A percentile compares a stretch with the other conserved stretches of the same genome.
Conservation (phyloP, 2,329 filamentous ascomycete species). For the Orbilia oligospora region DNA sequence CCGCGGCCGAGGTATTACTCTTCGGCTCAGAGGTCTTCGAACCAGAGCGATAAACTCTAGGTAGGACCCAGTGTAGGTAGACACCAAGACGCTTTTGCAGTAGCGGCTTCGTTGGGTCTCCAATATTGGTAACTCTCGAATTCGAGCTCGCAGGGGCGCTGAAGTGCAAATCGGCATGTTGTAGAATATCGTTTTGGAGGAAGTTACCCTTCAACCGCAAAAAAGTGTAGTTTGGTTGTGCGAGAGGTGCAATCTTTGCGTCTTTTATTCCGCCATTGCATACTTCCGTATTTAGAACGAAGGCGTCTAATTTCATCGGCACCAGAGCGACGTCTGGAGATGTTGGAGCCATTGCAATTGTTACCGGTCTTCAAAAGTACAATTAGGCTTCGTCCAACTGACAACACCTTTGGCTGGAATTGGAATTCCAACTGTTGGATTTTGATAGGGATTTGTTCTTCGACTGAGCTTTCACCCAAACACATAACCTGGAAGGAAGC, state of each 20-base stretch:
- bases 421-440: no score
- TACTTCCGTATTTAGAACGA: conserved; percentile 61
- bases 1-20: no score
- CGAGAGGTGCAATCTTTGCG: conserved; percentile 67
- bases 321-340: conserved; percentile 56
- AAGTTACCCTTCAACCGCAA: conserved; percentile 66
- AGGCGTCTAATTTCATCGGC: conserved; percentile 66
- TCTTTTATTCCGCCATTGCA: background rate
- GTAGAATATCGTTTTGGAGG: conserved; percentile 66
- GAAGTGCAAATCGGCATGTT: conserved; percentile 67
- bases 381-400: no score
- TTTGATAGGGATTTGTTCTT: no score
- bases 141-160: conserved; percentile 64
- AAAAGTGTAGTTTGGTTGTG: conserved; percentile 69
- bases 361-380: no score
- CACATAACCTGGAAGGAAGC: no score
- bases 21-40: no score
- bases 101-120: conserved; percentile 33
- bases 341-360: background rate
- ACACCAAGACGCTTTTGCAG: conserved; percentile 66
- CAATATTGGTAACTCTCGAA: conserved; percentile 67
- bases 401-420: no score
- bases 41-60: conserved; percentile 65
- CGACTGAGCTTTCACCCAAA: no score
- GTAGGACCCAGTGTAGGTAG: conserved; percentile 69